Conservation (phyloP, 1,139 yeast species). For the Suhomyces ambrosiae region DNA sequence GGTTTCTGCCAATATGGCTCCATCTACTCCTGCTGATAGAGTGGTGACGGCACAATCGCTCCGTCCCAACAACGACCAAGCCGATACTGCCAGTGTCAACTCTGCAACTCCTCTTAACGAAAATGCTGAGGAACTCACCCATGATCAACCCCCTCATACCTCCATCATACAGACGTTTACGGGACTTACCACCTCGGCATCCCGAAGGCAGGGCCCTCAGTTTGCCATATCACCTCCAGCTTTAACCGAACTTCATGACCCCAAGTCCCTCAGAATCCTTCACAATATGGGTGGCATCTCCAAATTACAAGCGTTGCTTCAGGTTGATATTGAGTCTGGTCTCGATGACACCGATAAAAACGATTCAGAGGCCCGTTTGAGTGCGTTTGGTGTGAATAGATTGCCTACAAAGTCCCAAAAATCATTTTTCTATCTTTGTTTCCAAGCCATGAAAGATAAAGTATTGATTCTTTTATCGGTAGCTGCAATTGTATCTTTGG, state of each 20-base stretch:
- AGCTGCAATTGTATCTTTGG: slow-evolving; percentile 88
- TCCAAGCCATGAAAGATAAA: slow-evolving; percentile 88
- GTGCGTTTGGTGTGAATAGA: slow-evolving; percentile 64
- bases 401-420: slow-evolving; percentile 73
- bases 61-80: slow-evolving; percentile 2
- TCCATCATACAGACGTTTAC: slow-evolving; percentile 11
- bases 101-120: slow-evolving; percentile 19
- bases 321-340: slow-evolving; percentile 49
- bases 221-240: slow-evolving; percentile 27
- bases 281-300: slow-evolving; percentile 47
- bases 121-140: slow-evolving; percentile 4
- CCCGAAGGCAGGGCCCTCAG: slow-evolving; percentile 2
- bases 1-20: slow-evolving; percentile 11
- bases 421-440: slow-evolving; percentile 66
- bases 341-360: slow-evolving; percentile 33
- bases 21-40: slow-evolving; percentile 12
- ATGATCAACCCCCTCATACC: slow-evolving; percentile 4
- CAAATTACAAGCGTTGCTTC: slow-evolving; percentile 28
- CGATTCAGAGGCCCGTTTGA: slow-evolving; percentile 39
- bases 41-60: slow-evolving; percentile 11
- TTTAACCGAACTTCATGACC: slow-evolving; percentile 51
- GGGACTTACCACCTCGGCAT: slow-evolving; percentile 8
- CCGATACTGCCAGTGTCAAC: slow-evolving; percentile 12
- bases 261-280: slow-evolving; percentile 48
- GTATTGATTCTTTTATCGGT: slow-evolving; percentile 79